Evolutionary conservation across 2,329 filamentous ascomycete species (phyloP), one percentile per base, ranked within the genome.

Genomic region (Kalaharituber pfeilii): DNA sequence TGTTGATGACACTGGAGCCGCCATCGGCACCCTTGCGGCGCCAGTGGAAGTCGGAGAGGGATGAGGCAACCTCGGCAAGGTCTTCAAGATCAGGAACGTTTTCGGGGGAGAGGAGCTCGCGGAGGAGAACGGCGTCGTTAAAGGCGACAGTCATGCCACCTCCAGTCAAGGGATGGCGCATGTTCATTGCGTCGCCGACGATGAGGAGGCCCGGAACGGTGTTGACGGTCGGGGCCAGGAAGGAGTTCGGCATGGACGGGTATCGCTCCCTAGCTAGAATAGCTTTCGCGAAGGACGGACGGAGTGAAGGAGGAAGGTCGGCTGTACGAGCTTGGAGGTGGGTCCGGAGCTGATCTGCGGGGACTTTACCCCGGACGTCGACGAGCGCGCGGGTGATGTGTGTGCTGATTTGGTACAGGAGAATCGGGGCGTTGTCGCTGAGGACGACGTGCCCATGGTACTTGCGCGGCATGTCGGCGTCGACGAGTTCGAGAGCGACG

Each of bases 81-180:
- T 94, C 77, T 56, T 75, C 76, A 2, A 98, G 75, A 59, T 75
- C 71, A 3, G 84, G 81, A 0, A 95, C 75, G 6, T 71, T 69
- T 36, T 75, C 70, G 0, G 86, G 87, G 33, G 78, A 73, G 1
- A 98, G 77, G 22, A 95, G 72, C 7, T 82, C 75, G 0, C 82
- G 73, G 25, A 98, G 75, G 1, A 93, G 69, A 9, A 91, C 76
- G 1, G 85, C 88, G 66, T 98, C 91, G 70, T 89, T 94, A 69
- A 98, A 84, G 1, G 86, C 91, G 1, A 96, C 91, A 0, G 89
- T 96, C 91, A 98, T 98, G 63, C 91, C 91, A 61, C 91, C 91
- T 52, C 91, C 91, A 0, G 91, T 98, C 11, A 98, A 75, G 1
- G 91, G 91, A 70, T 98, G 91, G n/a, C 91, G 84, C 91, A 98